These are phyloP conservation scores for Orbilia oligospora DNA, from an alignment of 2,329 filamentous ascomycete species.

Conservation along the genomic window DNA sequence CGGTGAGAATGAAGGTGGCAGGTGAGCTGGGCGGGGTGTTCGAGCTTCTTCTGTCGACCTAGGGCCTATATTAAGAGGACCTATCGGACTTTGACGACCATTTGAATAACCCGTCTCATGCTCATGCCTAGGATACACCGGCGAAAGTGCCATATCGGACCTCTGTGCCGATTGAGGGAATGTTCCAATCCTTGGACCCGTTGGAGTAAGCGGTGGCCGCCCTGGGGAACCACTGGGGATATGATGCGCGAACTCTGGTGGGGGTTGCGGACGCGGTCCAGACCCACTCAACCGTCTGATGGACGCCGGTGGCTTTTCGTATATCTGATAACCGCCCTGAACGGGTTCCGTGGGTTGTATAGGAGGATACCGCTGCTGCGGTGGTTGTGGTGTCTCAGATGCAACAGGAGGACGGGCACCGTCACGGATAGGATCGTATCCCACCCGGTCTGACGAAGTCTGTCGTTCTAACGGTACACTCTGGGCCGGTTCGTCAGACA, in stretches of 20 bases:
- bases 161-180: constrained; percentile 44
- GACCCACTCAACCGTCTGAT: constrained; percentile 50
- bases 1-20: constrained; percentile 46
- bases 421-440: constrained; percentile 54
- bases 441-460: constrained; percentile 37
- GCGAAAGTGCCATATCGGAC: constrained; percentile 31
- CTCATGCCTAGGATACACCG: constrained; percentile 34
- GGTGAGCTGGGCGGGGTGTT: constrained; percentile 36
- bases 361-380: constrained; percentile 35
- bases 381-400: constrained; percentile 42
- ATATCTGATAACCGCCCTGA: constrained; percentile 40
- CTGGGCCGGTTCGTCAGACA: constrained; percentile 43
- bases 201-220: constrained; percentile 51
- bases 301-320: constrained; percentile 45
- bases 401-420: constrained; percentile 10
- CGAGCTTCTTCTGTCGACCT: constrained; percentile 36
- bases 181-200: constrained; percentile 46
- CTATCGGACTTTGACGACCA: constrained; percentile 47
- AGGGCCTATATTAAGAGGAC: constrained; percentile 36
- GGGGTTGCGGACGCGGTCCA: constrained; percentile 32
- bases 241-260: constrained; percentile 38
- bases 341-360: constrained; percentile 42
- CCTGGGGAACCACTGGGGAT: constrained; percentile 41
- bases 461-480: constrained; percentile 39
- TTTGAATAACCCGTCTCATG: constrained; percentile 35